Base-by-base conservation (phyloP, 345 rosid genomes). In the Euclidium syriacum region DNA sequence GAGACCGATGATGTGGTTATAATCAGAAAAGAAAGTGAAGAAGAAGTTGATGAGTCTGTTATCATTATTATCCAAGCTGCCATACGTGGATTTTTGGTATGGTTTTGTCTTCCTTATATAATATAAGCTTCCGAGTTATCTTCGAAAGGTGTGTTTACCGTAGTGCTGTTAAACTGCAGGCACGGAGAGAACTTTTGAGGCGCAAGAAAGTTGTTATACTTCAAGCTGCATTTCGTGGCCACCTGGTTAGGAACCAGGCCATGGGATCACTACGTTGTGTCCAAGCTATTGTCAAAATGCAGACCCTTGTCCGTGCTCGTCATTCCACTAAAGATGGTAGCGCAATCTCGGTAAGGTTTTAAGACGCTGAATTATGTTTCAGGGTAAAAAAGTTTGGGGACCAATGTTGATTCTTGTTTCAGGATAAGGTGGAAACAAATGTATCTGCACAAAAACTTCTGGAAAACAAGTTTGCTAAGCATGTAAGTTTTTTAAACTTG, bases 211-310 rank as follows among this genome's bases (percentile, higher is more conserved):
- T 87, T 26, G 70, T 90, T 26, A 87, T 81, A 78, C 71, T 90
- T 85, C 99, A 94, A 78, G 97, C 99, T 67, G 92, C 85, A 44
- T 83, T 84, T 11, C 91, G 99, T 9, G 96, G 99, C 24, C 89
- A 87, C 78, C 58, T 94, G 78, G 96, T 90, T 63, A 79, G 99
- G 61, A 90, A 58, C 64, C 96, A 83, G 66, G 99, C 97, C 43
- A 65, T 76, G 78, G 99, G 92, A 47, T 76, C 97, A 23, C 79
- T 94, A 44, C 79, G 85, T n/a, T 94, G 97, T 35, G 78, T 90
- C 50, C 99, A 84, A 51, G 96, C 95, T 56, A 86, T 90, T 72
- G 68, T 86, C 65, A 94, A 94, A 77, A 84, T 94, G 89, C 99
- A 94, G 74, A 62, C 77, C 20, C 81, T 94, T 49, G 88, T 94